Base-by-base conservation (phyloP, 352 stramenopile species). In the Phytophthora colocasiae region DNA sequence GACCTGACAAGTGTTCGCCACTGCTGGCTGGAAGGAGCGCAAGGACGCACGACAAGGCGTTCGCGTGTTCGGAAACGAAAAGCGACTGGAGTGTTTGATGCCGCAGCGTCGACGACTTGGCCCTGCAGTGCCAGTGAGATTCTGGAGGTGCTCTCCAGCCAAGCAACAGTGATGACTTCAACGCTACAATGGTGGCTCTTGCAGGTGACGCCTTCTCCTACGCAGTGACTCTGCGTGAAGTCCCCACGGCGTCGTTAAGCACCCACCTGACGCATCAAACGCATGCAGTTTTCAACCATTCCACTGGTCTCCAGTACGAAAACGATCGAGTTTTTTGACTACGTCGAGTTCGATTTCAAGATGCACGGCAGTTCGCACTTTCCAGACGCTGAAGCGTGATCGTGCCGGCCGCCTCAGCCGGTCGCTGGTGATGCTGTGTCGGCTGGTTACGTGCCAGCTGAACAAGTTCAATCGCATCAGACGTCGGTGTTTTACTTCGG, bases 401-500 rank as follows among this genome's bases (percentile, higher is more conserved):
- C 48, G n/a, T n/a, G 11, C 43, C 14, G 64, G 69, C 10, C 55
- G 53, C 52, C 69, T 77, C n/a, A 44, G 65, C 26, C n/a, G n/a
- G 47, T 66, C n/a, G 59, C 50, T 6, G 72, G 72, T 9, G 65
- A 70, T 19, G 40, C n/a, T n/a, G n/a, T 75, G 17, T 8, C 75
- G 44, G 64, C 67, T 15, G 72, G 72, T 12, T 75, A 71, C 36
- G 19, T 75, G 47, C 60, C 78, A 0, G 24, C 24, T 0, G 72
- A 80, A 45, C 47, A 78, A 44, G 39, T 47, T 9, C 17, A 50
- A 7, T 38, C 46, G 36, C 69, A 78, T 26, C 49, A 69, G 57
- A 80, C 72, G 24, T 66, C 63, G 19, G 64, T 80, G 19, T 78
- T 77, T 71, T 78, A 67, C 65, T 73, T 71, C 38, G 72, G 72